phyloP scores from a whole-genome alignment of 495 filamentous ascomycete genomes.

The Cryomyces minteri region DNA sequence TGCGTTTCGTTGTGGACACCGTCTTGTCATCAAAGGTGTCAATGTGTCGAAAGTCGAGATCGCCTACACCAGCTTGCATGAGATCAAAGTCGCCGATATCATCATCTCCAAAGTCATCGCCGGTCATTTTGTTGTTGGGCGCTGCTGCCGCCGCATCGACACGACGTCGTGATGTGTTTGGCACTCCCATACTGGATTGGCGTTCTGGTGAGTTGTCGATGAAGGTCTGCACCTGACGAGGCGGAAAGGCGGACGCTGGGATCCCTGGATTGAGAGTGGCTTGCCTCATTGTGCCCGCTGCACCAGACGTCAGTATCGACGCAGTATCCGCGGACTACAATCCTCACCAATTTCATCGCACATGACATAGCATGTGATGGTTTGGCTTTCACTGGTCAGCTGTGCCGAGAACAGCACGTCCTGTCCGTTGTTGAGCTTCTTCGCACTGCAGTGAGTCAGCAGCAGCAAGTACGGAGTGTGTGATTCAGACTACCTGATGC shows the following conservation, averaged over 20 bases:
- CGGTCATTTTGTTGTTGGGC: background rate
- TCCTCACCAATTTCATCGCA: conserved; percentile 70
- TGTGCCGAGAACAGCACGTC: conserved; percentile 42
- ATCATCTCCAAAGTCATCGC: conserved; percentile 35
- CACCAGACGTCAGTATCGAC: background rate
- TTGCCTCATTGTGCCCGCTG: conserved; percentile 56
- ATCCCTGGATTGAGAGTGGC: conserved; percentile 44
- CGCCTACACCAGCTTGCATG: conserved; percentile 17
- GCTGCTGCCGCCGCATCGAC: background rate
- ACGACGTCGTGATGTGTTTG: conserved; percentile 8
- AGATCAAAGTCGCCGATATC: conserved; percentile 39
- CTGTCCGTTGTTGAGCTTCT: conserved; percentile 41
- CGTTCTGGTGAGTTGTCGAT: conserved; percentile 8
- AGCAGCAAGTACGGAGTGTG: too few species aligned
- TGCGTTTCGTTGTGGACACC: conserved; percentile 3
- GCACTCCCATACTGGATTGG: conserved; percentile 2
- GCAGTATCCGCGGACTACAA: background rate
- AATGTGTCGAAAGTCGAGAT: conserved; percentile 27
- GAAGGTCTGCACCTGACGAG: background rate
- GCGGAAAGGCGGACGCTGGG: conserved; percentile 33
- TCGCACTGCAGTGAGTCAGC: conserved; percentile 31
- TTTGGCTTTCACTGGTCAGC: conserved; percentile 35
- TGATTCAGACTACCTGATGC: conserved; percentile 32
- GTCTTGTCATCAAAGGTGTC: conserved; percentile 23
- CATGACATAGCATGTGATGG: conserved; percentile 53